These are phyloP conservation scores for Coelastrella sp. DNA, from an alignment of 139 green algal genomes.

Conservation along the genomic window DNA sequence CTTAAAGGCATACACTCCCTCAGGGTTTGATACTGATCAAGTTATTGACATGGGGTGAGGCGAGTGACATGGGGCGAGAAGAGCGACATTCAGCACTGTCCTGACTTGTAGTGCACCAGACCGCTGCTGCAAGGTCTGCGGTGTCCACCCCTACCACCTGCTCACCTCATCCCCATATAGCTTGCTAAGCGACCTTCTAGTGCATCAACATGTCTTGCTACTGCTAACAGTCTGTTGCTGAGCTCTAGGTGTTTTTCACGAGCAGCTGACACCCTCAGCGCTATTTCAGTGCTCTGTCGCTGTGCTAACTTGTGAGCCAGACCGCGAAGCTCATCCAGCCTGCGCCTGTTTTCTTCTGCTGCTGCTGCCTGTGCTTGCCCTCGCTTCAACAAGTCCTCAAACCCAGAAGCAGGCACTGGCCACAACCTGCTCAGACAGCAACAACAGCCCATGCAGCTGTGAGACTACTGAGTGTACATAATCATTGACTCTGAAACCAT, in stretches of 20 bases:
- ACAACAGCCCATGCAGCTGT: not conserved
- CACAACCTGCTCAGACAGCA: slow-evolving; percentile 64
- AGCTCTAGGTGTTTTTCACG: slow-evolving; percentile 58
- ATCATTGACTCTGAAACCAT: not conserved
- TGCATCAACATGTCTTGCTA: slow-evolving; percentile 54
- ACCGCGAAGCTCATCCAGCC: slow-evolving; percentile 15
- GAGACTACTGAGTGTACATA: not conserved
- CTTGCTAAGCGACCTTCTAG: slow-evolving; percentile 61
- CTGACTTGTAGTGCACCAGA: not conserved
- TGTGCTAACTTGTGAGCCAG: slow-evolving; percentile 40
- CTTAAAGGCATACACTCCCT: not conserved
- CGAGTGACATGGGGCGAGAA: no score
- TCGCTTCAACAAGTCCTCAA: slow-evolving; percentile 74
- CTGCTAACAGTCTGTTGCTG: slow-evolving; percentile 56
- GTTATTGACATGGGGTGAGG: not conserved
- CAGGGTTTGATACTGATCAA: not conserved
- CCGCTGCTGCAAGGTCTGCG: no score
- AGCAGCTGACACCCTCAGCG: not conserved
- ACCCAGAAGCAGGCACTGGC: slow-evolving; percentile 77
- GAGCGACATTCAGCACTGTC: no score
- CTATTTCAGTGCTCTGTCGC: slow-evolving; percentile 5
- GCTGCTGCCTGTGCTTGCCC: slow-evolving; percentile 57
- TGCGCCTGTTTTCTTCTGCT: slow-evolving; percentile 54
- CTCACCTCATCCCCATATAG: slow-evolving; percentile 46
- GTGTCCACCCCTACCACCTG: not conserved